phyloP scores from a whole-genome alignment of 441 rosid genomes.

The Pelargonium myrrhifolium region DNA sequence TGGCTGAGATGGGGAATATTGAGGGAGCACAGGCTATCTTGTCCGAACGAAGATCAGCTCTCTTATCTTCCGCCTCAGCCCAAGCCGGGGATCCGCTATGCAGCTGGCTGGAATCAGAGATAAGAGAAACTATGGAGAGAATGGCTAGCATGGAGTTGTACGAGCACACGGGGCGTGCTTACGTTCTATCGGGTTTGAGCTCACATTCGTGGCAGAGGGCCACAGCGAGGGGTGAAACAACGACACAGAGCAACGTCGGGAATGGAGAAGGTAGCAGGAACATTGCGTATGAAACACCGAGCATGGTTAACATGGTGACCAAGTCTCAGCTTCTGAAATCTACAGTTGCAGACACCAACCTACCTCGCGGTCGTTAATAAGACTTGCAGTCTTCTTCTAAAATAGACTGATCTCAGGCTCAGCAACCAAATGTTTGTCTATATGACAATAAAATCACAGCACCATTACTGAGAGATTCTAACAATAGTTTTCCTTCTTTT shows the following conservation, averaged over 20 bases:
- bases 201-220: constrained; percentile 82
- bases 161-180: constrained; percentile 58
- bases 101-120: constrained; percentile 43
- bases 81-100: constrained; percentile 41
- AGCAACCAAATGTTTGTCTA: not conserved
- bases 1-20: constrained; percentile 48
- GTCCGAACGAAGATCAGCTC: constrained; percentile 33
- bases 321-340: constrained; percentile 38
- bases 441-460: not conserved
- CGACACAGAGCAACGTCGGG: constrained; percentile 1
- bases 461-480: too few relatives aligned
- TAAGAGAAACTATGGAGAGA: constrained; percentile 61
- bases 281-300: constrained; percentile 49
- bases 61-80: constrained; percentile 40
- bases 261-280: constrained; percentile 29
- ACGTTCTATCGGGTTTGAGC: constrained; percentile 61
- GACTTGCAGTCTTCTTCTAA: not conserved
- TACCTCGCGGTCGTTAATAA: not conserved
- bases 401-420: not conserved
- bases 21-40: constrained; percentile 43
- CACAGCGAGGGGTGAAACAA: constrained; percentile 57
- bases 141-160: constrained; percentile 54
- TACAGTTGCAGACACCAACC: not conserved
- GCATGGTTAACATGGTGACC: constrained; percentile 67
- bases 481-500: not conserved